phyloP scores from a whole-genome alignment of 129 eudicot species.

The Helichrysum umbraculigerum region DNA sequence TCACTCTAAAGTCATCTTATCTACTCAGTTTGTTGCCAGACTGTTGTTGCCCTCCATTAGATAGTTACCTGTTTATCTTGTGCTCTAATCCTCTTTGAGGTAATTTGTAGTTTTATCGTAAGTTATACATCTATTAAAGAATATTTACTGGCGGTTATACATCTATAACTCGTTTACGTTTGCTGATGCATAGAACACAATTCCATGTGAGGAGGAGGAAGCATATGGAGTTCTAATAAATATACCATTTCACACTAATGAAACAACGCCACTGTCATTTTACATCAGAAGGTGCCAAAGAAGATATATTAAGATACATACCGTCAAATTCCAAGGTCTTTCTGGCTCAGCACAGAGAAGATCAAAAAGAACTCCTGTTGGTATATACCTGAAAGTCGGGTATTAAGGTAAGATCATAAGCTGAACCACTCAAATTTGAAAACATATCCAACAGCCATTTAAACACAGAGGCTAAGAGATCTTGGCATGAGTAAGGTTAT shows the following conservation, averaged over 20 bases:
- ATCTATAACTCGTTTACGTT: neutral
- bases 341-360: constrained; percentile 98
- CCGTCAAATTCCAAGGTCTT: constrained; percentile 97
- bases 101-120: constrained; percentile 4
- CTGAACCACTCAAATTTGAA: neutral
- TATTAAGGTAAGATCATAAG: constrained; percentile 22
- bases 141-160: neutral
- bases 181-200: neutral
- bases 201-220: no score
- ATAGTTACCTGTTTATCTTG: neutral
- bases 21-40: neutral
- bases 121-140: no score
- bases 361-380: constrained; percentile 96
- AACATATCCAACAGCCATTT: neutral
- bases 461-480: constrained; percentile 3
- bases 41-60: neutral
- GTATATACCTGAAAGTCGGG: constrained; percentile 72
- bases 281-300: constrained; percentile 1
- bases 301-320: constrained; percentile 29
- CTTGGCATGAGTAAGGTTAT: neutral
- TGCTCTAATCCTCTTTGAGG: neutral
- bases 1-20: neutral
- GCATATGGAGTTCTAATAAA: neutral
- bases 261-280: neutral
- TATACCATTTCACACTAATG: constrained; percentile 14